phyloP scores from a whole-genome alignment of 345 rosid species.

The Aethionema arabicum region DNA sequence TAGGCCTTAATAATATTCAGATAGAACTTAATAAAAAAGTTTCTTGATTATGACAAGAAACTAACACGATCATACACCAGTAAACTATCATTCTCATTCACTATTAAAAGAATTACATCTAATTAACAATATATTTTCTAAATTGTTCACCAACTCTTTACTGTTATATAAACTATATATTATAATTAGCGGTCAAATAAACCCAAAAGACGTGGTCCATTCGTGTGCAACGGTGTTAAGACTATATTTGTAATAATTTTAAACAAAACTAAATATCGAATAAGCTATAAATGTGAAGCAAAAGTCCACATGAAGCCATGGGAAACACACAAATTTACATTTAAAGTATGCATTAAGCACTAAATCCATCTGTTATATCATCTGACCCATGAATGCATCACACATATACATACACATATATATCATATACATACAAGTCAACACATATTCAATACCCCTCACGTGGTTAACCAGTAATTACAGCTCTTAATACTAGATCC shows the following conservation, averaged over 20 bases:
- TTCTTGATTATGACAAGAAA: constrained; percentile 73
- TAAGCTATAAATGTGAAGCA: constrained; percentile 40
- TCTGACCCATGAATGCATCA: constrained; percentile 27
- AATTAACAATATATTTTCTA: constrained; percentile 2
- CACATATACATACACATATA: neutral
- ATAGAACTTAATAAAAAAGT: neutral
- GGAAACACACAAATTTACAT: constrained; percentile 26
- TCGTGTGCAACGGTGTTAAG: constrained; percentile 4
- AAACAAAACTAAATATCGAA: neutral
- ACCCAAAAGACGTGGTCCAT: neutral
- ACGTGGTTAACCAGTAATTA: constrained; percentile 57
- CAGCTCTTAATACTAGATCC: constrained; percentile 37
- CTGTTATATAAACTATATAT: constrained; percentile 16
- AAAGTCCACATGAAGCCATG: constrained; percentile 47
- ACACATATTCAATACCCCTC: constrained; percentile 44
- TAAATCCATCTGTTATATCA: constrained; percentile 32
- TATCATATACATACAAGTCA: constrained; percentile 22
- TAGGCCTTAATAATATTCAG: constrained; percentile 10
- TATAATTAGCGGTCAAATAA: constrained; percentile 11
- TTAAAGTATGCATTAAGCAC: constrained; percentile 34
- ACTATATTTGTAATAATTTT: neutral
- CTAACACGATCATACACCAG: constrained; percentile 46
- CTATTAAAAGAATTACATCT: constrained; percentile 25
- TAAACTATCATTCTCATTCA: constrained; percentile 29
- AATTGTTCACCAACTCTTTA: constrained; percentile 29